phyloP scores from a whole-genome alignment of 2,329 filamentous ascomycete genomes.

The Lecanosticta acicola region DNA sequence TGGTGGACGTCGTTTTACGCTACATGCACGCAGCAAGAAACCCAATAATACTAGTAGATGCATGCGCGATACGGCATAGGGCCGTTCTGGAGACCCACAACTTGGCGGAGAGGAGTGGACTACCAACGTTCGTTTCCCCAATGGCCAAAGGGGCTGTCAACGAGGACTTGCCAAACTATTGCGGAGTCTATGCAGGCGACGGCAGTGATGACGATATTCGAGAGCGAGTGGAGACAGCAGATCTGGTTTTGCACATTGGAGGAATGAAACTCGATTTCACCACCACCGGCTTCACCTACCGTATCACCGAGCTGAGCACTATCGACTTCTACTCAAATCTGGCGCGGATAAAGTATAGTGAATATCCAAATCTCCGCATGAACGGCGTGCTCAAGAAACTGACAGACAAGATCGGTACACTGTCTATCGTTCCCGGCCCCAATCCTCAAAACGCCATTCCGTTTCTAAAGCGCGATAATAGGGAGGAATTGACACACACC shows the following conservation, averaged over 20 bases:
- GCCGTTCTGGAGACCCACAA: conserved; percentile 40
- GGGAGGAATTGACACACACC: conserved; percentile 39
- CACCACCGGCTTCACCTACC: conserved; percentile 33
- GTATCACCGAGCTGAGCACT: conserved; percentile 30
- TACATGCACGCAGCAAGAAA: conserved; percentile 42
- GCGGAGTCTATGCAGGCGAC: conserved; percentile 46
- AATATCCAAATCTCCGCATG: conserved; percentile 30
- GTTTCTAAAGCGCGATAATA: conserved; percentile 29
- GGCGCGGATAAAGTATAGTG: conserved; percentile 29
- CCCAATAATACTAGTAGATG: conserved; percentile 49
- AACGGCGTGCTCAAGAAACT: conserved; percentile 7
- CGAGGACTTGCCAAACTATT: conserved; percentile 43
- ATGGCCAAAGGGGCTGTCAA: conserved; percentile 50
- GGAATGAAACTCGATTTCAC: conserved; percentile 2
- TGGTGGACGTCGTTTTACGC: conserved; percentile 31
- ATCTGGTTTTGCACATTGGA: conserved; percentile 5
- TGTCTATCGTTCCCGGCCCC: conserved; percentile 33
- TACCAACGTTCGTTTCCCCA: conserved; percentile 45
- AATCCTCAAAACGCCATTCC: background rate
- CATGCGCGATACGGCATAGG: conserved; percentile 40
- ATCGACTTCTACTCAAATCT: conserved; percentile 32
- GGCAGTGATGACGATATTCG: conserved; percentile 1
- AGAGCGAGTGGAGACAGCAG: conserved; percentile 3
- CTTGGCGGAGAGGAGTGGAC: conserved; percentile 40
- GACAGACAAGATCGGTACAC: conserved; percentile 39